Evolutionary conservation across 1,284 basidiomycete genomes (phyloP), one percentile per base, ranked within the genome.

Genomic region (Moesziomyces aphidis): DNA sequence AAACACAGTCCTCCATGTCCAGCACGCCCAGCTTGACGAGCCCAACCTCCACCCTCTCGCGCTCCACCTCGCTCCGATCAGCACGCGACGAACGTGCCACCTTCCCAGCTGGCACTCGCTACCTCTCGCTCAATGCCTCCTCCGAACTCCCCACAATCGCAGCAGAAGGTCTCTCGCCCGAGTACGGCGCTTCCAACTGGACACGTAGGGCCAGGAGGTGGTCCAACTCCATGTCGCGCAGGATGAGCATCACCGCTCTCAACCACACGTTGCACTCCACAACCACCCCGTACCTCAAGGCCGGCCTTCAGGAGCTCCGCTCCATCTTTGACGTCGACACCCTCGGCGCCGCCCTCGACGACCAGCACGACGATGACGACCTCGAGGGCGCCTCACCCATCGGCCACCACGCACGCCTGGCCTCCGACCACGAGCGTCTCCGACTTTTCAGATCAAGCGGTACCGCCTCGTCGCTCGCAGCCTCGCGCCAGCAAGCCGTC

Each of bases 241-340:
- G 58, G 31, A 64, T 74, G 64, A 70, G 61, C 59, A 62, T 74
- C 50, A 57, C 50, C 22, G 65, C 72, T 5, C 42, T 69, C 26
- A 70, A 70, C 34, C 59, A 69, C 11, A 69, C 71, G 28, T 39
- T 74, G 5, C 70, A 70, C 8, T 74, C 72, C 39, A 69, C 72
- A 2, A 66, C 77, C 3, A 62, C 75, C 28, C 77, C 77, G 7
- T 77, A 71, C 34, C 67, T 79, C 49, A 69, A 70, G 31, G 77
- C 77, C 10, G 77, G 77, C 15, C 57, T 79, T n/a, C 72, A 79
- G 53, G 77, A 79, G 45, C 58, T 79, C 36, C 52, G 75, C 26
- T 74, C 71, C 54, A 79, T 79, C 50, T 79, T 79, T 66, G 77
- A 79, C 46, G 77, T 79, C 26, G 77, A 79, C 43, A 63, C 72